Evolutionary conservation across 371 early-diverging fungal species (phyloP).

Genomic region (Actinomortierella ambigua): DNA sequence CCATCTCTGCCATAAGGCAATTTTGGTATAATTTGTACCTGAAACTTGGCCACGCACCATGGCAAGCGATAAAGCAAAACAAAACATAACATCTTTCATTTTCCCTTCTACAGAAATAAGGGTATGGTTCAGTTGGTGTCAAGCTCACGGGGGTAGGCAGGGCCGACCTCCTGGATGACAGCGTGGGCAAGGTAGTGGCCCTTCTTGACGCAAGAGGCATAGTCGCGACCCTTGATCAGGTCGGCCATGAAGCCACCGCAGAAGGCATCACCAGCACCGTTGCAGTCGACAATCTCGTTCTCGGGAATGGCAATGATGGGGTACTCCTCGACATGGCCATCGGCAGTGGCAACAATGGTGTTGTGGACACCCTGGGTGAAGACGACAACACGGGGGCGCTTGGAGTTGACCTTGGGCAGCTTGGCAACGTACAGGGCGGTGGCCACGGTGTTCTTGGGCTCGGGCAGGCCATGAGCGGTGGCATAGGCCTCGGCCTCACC

Average conservation of each 20-base stretch:
- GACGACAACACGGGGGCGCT: constrained; percentile 84
- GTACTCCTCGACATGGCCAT: constrained; percentile 58
- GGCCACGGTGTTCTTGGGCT: constrained; percentile 71
- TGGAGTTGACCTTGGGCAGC: constrained; percentile 77
- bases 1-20: too few relatives aligned
- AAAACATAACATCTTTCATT: neutral
- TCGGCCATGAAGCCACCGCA: constrained; percentile 92
- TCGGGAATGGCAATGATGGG: constrained; percentile 72
- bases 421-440: constrained; percentile 83
- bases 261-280: constrained; percentile 98
- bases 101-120: neutral
- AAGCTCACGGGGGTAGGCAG: constrained; percentile 70
- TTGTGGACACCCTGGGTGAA: constrained; percentile 89
- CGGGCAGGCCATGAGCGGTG: constrained; percentile 64
- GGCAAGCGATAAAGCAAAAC: too few relatives aligned
- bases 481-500: constrained; percentile 91
- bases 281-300: constrained; percentile 90
- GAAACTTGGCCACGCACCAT: too few relatives aligned
- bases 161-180: constrained; percentile 89
- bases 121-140: constrained; percentile 17
- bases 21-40: too few relatives aligned
- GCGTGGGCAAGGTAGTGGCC: constrained; percentile 92
- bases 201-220: constrained; percentile 76
- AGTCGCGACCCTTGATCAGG: constrained; percentile 71
- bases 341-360: constrained; percentile 76